Base-by-base conservation (phyloP, 2,329 filamentous ascomycete genomes). In the Calonectria ilicicola region DNA sequence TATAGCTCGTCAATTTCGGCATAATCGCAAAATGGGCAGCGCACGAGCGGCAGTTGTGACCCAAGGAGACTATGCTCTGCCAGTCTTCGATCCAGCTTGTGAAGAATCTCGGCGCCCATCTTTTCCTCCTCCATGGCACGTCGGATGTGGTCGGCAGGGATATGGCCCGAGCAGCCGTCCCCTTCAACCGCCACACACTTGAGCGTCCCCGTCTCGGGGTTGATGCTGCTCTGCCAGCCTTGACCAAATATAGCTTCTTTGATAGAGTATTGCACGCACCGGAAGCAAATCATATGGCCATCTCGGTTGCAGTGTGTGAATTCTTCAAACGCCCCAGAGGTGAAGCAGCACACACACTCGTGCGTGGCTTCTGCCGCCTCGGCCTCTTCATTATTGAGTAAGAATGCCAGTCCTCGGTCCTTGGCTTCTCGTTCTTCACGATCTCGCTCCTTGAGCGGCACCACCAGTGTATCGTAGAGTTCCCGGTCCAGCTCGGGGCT, bases 231-330 rank as follows among this genome's bases (percentile, higher is more conserved):
- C 63, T 91, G 90, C 95, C 96, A 98, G 65, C 95, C 95, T 82
- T 98, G 97, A 0, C 97, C 97, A 81, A 98, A 98, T 0, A 98
- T 86, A 2, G 96, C 95, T 82, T 98, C 96, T 63, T 93, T 93
- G 72, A 96, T 89, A 14, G 95, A 93, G 75, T 93, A 91, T 75
- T 93, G 93, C 64, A 98, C 92, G 83, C 97, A 98, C 56, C 91
- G 90, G 83, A 96, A 93, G 84, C 94, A 97, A 67, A 96, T 88
- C 80, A 94, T 90, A 84, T 97, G 94, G 2, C 91, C 92, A 3
- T 90, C 88, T 38, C 87, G 83, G 80, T 90, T 90, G 85, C 94
- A 97, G n/a, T 90, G 89, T 0, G 93, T 91, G 70, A 96, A 89
- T 78, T 94, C 91, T 81, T 96, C 93, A 74, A 96, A 95, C 0